A percentile compares a stretch with the other conserved stretches of the same genome.
These are phyloP conservation scores for Psophocarpus tetragonolobus DNA, from an alignment of 306 rosid genomes.

Conservation along the genomic window DNA sequence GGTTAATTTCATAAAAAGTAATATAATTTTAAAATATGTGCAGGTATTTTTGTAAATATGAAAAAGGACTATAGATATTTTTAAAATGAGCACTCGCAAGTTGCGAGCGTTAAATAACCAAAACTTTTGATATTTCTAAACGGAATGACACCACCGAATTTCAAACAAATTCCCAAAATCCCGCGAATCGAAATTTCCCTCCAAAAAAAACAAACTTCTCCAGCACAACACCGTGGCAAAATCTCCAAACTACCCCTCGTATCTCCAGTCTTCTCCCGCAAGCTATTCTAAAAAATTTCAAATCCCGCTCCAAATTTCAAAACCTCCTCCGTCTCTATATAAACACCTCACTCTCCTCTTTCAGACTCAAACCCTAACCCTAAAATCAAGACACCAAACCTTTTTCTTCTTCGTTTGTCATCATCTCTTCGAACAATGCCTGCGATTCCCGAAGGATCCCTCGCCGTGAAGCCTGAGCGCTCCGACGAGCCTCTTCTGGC, in stretches of 20 bases:
- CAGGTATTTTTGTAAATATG: too few species aligned
- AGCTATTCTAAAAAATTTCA: not conserved
- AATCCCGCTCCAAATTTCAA: slow-evolving; percentile 21
- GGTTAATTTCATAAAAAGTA: too few species aligned
- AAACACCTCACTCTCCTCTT: not conserved
- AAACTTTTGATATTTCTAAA: too few species aligned
- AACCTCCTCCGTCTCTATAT: not conserved
- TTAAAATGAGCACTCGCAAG: too few species aligned
- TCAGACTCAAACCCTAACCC: not conserved
- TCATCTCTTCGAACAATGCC: slow-evolving; percentile 63
- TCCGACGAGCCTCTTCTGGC: slow-evolving; percentile 80
- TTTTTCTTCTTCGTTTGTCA: not conserved
- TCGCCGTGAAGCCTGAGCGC: too few species aligned
- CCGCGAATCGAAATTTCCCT: too few species aligned
- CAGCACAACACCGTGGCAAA: not conserved
- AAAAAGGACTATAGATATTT: too few species aligned
- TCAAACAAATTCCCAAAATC: too few species aligned
- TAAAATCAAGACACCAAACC: too few species aligned
- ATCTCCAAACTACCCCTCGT: slow-evolving; percentile 14
- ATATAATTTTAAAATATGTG: too few species aligned
- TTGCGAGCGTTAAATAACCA: too few species aligned
- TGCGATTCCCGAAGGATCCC: slow-evolving; percentile 60
- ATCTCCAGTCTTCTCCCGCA: slow-evolving; percentile 3
- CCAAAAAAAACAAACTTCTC: not conserved
- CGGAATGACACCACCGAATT: too few species aligned